Percentiles rank a stretch among this genome's conserved stretches.
Conservation (phyloP, 495 filamentous ascomycete species). For the Lophiotrema nucula region DNA sequence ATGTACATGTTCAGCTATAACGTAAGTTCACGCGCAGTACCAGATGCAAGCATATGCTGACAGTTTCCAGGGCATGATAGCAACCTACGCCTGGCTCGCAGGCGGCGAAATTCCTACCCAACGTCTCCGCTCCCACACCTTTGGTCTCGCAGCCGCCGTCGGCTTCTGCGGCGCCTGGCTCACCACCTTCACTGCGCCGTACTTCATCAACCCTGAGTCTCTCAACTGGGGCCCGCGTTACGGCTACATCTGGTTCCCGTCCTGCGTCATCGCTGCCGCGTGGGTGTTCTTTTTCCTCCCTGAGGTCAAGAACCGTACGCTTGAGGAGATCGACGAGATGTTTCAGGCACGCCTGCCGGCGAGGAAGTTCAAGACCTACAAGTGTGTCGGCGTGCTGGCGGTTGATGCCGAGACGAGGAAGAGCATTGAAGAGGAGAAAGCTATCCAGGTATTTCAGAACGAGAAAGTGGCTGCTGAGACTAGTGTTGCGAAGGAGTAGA, state of each 20-base stretch:
- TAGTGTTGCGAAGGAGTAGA: background rate
- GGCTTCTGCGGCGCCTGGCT: constrained; percentile 59
- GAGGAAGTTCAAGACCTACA: constrained; percentile 49
- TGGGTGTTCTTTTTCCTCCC: constrained; percentile 53
- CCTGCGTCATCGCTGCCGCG: constrained; percentile 42
- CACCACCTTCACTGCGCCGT: constrained; percentile 58
- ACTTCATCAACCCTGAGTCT: constrained; percentile 60
- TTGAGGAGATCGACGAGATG: constrained; percentile 59
- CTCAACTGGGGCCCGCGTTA: constrained; percentile 59
- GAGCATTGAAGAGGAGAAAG: constrained; percentile 17
- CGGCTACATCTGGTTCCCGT: constrained; percentile 55
- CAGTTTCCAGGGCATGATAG: constrained; percentile 42
- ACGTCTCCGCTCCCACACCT: constrained; percentile 56
- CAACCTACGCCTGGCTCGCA: constrained; percentile 60
- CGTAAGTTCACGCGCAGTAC: constrained; percentile 1
- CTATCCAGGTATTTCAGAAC: constrained; percentile 19
- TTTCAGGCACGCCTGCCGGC: constrained; percentile 51
- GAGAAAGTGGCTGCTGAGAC: constrained; percentile 25
- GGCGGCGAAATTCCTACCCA: constrained; percentile 60
- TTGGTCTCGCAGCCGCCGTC: constrained; percentile 55
- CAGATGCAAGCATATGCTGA: background rate
- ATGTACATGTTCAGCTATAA: constrained; percentile 61
- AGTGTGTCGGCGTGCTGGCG: constrained; percentile 36
- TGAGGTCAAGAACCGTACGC: constrained; percentile 53
- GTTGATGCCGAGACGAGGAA: constrained; percentile 11